These are phyloP conservation scores for Canavalia ensiformis DNA, from an alignment of 306 rosid species.

Conservation along the genomic window DNA sequence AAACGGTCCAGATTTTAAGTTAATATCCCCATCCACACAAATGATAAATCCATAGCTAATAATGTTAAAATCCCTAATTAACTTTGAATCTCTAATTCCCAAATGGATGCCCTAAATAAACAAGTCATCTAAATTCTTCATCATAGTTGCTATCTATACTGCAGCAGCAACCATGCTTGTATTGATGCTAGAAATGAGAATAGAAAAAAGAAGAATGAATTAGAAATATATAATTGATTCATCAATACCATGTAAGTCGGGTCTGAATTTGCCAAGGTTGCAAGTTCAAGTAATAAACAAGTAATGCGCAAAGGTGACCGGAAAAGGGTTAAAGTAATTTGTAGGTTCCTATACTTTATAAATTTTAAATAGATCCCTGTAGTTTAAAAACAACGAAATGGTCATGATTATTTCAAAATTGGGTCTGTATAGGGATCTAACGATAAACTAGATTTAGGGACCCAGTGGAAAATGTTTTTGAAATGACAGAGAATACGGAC, in stretches of 20 bases:
- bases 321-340: slow-evolving; percentile 3
- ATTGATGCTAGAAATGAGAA: not conserved
- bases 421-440: not conserved
- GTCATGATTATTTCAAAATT: not conserved
- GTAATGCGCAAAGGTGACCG: not conserved
- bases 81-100: slow-evolving; percentile 1
- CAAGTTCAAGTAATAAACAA: slow-evolving; percentile 8
- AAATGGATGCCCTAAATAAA: not conserved
- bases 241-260: not conserved
- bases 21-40: slow-evolving; percentile 17
- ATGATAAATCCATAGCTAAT: not conserved
- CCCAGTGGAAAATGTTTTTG: not conserved
- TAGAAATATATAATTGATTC: not conserved
- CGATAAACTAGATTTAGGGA: slow-evolving; percentile 20
- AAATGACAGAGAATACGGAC: not conserved
- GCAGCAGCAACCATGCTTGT: not conserved
- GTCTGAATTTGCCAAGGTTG: not conserved
- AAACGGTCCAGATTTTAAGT: no score
- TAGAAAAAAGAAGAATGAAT: not conserved
- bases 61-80: not conserved
- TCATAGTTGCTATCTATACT: not conserved
- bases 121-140: slow-evolving; percentile 26
- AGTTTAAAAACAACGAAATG: not conserved
- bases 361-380: not conserved
- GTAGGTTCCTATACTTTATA: not conserved